Conservation (phyloP, 495 filamentous ascomycete genomes). For the Hypoxylon fragiforme region DNA sequence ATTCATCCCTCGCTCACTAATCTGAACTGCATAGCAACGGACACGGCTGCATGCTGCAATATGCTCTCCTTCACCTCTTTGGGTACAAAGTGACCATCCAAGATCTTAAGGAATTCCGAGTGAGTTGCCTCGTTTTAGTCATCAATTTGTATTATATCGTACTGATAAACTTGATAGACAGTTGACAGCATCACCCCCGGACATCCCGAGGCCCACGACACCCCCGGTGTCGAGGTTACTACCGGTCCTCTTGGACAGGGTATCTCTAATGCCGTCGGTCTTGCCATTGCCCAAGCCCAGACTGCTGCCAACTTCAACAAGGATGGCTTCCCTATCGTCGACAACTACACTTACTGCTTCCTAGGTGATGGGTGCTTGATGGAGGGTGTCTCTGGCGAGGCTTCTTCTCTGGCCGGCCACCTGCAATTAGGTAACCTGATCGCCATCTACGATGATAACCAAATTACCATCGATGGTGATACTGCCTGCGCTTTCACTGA, state of each 20-base stretch:
- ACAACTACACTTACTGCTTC: slow-evolving; percentile 96
- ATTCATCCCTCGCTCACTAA: slow-evolving; percentile 1
- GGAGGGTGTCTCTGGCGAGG: slow-evolving; percentile 96
- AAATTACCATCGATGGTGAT: slow-evolving; percentile 92
- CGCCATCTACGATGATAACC: slow-evolving; percentile 96
- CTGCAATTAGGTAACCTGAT: slow-evolving; percentile 98
- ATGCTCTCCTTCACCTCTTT: slow-evolving; percentile 95
- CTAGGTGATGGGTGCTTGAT: slow-evolving; percentile 98
- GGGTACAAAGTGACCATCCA: slow-evolving; percentile 85
- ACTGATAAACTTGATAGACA: slow-evolving; percentile 51
- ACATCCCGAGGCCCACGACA: slow-evolving; percentile 96
- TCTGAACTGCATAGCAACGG: slow-evolving; percentile 69
- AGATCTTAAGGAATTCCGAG: slow-evolving; percentile 93
- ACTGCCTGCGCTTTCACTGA: slow-evolving; percentile 96
- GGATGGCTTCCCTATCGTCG: slow-evolving; percentile 85
- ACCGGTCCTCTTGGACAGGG: slow-evolving; percentile 96
- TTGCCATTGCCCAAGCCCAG: slow-evolving; percentile 93
- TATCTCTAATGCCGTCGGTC: slow-evolving; percentile 92
- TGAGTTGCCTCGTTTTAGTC: too few relatives aligned
- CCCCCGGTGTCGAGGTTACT: slow-evolving; percentile 95
- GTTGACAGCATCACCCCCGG: slow-evolving; percentile 94
- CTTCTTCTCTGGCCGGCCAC: slow-evolving; percentile 90
- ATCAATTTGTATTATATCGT: too few relatives aligned
- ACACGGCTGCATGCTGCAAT: slow-evolving; percentile 99
- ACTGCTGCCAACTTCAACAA: slow-evolving; percentile 94